Percentiles rank a stretch among this genome's conserved stretches.
These are phyloP conservation scores for Amaranthus palmeri DNA, from an alignment of 148 eudicot species.

Conservation along the genomic window DNA sequence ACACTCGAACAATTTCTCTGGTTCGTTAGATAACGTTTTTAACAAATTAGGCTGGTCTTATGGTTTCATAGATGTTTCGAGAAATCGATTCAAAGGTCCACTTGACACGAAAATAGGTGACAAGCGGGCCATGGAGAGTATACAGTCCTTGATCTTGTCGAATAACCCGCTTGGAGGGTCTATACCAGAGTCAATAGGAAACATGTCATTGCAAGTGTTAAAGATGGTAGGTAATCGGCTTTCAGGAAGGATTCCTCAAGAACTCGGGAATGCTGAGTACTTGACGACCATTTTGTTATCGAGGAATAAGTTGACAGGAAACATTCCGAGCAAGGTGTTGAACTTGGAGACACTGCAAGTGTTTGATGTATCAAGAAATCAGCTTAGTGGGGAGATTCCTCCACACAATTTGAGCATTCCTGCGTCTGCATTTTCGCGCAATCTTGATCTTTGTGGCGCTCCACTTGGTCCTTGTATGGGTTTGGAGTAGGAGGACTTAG, in stretches of 20 bases:
- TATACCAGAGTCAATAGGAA: constrained; percentile 55
- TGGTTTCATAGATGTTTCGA: constrained; percentile 52
- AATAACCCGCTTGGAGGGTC: constrained; percentile 55
- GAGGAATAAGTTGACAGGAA: constrained; percentile 41
- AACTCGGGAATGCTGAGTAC: constrained; percentile 38
- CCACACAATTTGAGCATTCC: constrained; percentile 36
- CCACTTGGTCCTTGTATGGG: constrained; percentile 2
- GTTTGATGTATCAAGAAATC: constrained; percentile 54
- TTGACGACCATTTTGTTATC: constrained; percentile 44
- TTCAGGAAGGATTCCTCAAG: constrained; percentile 45
- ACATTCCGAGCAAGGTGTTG: constrained; percentile 46
- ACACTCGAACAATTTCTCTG: constrained; percentile 56
- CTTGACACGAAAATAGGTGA: constrained; percentile 40
- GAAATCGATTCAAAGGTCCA: constrained; percentile 49
- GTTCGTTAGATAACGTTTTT: constrained; percentile 35
- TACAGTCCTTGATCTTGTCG: constrained; percentile 44
- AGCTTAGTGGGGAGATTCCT: constrained; percentile 44
- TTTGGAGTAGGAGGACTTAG: not conserved
- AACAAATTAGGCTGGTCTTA: constrained; percentile 32
- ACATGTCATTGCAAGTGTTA: constrained; percentile 31
- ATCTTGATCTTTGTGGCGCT: constrained; percentile 8
- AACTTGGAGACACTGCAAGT: constrained; percentile 39
- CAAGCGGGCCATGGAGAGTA: constrained; percentile 26
- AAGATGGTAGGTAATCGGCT: constrained; percentile 35
- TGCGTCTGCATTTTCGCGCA: constrained; percentile 40